Conservation (phyloP, 2,329 filamentous ascomycete species). For the Ascochyta koolunga region DNA sequence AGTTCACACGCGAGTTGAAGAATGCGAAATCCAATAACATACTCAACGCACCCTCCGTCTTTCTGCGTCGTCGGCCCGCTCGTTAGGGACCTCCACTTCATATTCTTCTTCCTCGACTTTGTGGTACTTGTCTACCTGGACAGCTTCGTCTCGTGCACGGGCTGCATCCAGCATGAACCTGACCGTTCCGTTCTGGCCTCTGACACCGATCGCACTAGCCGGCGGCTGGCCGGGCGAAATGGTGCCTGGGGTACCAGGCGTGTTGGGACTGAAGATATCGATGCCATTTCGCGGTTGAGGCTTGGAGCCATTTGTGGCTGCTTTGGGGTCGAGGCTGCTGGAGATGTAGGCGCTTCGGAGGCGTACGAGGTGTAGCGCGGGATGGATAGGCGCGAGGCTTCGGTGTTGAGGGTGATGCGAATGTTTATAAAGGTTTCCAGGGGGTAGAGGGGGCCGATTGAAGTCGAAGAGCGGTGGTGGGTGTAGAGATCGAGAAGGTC, state of each 20-base stretch:
- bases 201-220: slow-evolving; percentile 43
- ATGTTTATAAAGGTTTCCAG: slow-evolving; percentile 82
- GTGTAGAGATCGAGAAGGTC: slow-evolving; percentile 93
- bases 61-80: slow-evolving; percentile 26
- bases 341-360: slow-evolving; percentile 29
- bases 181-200: slow-evolving; percentile 73
- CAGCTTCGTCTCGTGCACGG: slow-evolving; percentile 73
- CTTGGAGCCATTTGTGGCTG: slow-evolving; percentile 32
- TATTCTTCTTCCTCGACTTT: slow-evolving; percentile 77
- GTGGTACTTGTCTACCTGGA: slow-evolving; percentile 70
- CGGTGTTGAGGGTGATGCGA: slow-evolving; percentile 84
- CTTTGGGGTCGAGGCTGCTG: slow-evolving; percentile 16
- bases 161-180: slow-evolving; percentile 88
- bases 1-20: not conserved
- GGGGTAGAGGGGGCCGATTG: slow-evolving; percentile 73
- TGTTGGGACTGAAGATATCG: slow-evolving; percentile 41
- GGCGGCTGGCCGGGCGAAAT: slow-evolving; percentile 49
- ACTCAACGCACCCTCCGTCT: slow-evolving; percentile 39
- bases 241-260: slow-evolving; percentile 54
- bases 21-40: slow-evolving; percentile 21
- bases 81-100: slow-evolving; percentile 67
- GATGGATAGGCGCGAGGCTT: slow-evolving; percentile 68
- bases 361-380: slow-evolving; percentile 64
- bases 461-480: slow-evolving; percentile 76
- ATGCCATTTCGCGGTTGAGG: slow-evolving; percentile 39